Percentiles rank a stretch among this genome's conserved stretches.
These are phyloP conservation scores for Sechiopsis laciniata DNA, from an alignment of 306 rosid genomes.

Conservation along the genomic window DNA sequence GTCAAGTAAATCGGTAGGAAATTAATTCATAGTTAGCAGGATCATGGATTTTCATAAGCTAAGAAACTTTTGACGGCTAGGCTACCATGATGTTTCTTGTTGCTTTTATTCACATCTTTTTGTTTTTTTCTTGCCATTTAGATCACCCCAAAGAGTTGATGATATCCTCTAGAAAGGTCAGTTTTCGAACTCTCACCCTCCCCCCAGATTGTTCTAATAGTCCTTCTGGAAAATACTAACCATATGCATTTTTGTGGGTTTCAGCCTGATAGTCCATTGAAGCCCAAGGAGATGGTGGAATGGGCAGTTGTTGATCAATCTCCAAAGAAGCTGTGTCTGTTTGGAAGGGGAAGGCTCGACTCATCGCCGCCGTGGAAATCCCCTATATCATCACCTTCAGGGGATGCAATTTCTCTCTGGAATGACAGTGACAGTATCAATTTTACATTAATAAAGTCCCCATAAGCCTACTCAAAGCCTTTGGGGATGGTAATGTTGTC, in stretches of 20 bases:
- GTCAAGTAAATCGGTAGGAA: no score
- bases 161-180: constrained; percentile 32
- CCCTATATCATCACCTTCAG: constrained; percentile 33
- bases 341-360: constrained; percentile 17
- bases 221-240: no score
- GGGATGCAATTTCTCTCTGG: constrained; percentile 29
- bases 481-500: no score
- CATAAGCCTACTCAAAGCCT: constrained; percentile 15
- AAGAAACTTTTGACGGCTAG: no score
- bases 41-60: no score
- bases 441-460: constrained; percentile 51
- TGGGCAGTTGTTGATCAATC: constrained; percentile 23
- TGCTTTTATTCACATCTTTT: not conserved
- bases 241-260: not conserved
- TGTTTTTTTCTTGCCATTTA: constrained; percentile 21
- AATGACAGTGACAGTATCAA: constrained; percentile 29
- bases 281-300: constrained; percentile 38
- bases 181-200: not conserved
- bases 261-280: constrained; percentile 32
- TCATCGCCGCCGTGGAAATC: constrained; percentile 34
- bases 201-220: not conserved
- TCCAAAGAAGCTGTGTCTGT: constrained; percentile 16
- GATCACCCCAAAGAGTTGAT: constrained; percentile 32
- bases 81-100: not conserved
- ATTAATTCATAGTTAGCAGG: no score